These are phyloP conservation scores for Argentina anserina DNA, from an alignment of 306 rosid genomes.

Conservation along the genomic window DNA sequence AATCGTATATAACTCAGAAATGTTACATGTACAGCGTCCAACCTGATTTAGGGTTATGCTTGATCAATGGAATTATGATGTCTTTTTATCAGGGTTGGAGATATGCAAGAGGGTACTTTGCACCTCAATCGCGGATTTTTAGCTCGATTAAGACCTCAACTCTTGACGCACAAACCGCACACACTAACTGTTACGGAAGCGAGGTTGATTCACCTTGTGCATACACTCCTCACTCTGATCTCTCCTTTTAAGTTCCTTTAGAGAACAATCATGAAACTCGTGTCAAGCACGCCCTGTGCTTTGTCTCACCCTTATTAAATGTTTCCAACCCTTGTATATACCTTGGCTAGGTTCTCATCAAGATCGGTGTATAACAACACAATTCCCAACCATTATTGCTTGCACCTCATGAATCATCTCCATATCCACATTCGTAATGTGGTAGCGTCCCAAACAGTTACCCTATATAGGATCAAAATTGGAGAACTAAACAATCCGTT, in stretches of 20 bases:
- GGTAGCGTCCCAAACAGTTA: not conserved
- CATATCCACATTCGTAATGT: not conserved
- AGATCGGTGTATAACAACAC: too few species aligned
- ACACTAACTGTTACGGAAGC: not conserved
- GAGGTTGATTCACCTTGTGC: not conserved
- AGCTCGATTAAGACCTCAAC: not conserved
- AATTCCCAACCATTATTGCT: not conserved
- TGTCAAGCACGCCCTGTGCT: too few species aligned
- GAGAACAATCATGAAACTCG: not conserved
- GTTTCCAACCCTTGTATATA: too few species aligned
- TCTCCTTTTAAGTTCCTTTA: not conserved
- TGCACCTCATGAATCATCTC: not conserved
- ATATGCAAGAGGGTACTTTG: not conserved
- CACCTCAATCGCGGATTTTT: not conserved
- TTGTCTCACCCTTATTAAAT: too few species aligned
- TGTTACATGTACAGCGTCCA: not conserved
- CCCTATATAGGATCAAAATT: not conserved
- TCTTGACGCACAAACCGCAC: not conserved
- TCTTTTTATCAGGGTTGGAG: not conserved
- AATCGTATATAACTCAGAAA: slow-evolving; percentile 7
- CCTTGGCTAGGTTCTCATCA: too few species aligned
- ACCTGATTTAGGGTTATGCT: slow-evolving; percentile 4
- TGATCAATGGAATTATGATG: not conserved
- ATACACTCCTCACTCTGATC: not conserved
- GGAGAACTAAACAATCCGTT: too few species aligned